phyloP scores from a whole-genome alignment of 2,329 filamentous ascomycete genomes.

The Penicillium psychrosexuale region DNA sequence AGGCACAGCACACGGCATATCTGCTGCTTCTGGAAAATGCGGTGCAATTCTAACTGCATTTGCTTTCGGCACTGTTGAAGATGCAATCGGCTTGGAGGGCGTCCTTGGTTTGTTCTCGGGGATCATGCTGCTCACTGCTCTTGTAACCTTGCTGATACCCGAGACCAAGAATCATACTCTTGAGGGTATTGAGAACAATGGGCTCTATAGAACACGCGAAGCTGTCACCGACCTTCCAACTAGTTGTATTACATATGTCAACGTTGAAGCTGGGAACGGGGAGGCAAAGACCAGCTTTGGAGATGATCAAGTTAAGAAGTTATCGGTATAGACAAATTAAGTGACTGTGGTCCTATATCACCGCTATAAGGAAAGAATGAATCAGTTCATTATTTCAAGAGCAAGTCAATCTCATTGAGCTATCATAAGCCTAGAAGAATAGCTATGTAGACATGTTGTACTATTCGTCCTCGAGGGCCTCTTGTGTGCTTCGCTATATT shows the following conservation, averaged over 20 bases:
- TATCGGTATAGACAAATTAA: background rate
- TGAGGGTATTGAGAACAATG: constrained; percentile 21
- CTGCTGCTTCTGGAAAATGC: background rate
- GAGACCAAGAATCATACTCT: constrained; percentile 29
- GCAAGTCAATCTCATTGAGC: too few species aligned
- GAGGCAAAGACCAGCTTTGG: background rate
- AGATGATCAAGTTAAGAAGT: background rate
- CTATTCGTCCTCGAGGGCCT: too few species aligned
- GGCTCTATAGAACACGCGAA: background rate
- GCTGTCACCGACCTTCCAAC: background rate
- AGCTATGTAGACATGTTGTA: background rate
- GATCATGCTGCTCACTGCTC: constrained; percentile 22
- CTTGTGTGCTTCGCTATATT: too few species aligned
- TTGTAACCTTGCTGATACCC: constrained; percentile 25
- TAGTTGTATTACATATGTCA: background rate
- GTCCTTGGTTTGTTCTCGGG: constrained; percentile 25
- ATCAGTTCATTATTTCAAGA: too few species aligned
- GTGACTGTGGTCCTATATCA: background rate
- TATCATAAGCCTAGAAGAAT: too few species aligned
- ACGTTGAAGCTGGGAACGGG: background rate
- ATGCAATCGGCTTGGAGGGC: constrained; percentile 20
- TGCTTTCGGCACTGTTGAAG: constrained; percentile 25
- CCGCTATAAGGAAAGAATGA: too few species aligned
- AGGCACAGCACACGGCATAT: background rate
- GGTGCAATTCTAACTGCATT: background rate